Conservation (phyloP, 371 early-diverging fungal species). For the Mortierella sp. region DNA sequence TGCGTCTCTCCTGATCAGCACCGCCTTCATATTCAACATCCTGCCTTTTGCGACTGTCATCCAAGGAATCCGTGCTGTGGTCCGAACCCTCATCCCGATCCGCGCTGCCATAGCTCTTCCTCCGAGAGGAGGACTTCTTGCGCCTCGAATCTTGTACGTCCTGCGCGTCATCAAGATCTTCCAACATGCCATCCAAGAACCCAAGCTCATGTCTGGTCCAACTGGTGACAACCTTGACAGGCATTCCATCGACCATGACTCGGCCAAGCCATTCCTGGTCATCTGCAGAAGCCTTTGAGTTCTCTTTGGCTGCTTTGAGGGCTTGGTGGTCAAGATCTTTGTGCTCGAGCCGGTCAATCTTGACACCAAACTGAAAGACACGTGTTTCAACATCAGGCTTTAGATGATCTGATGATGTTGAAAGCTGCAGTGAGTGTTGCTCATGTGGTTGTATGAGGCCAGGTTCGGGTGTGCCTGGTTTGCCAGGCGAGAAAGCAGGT, state of each 20-base stretch:
- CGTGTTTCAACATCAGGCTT: conserved; percentile 34
- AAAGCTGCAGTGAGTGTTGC: background rate
- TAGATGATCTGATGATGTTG: background rate
- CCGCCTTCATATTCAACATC: conserved; percentile 6
- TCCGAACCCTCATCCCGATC: conserved; percentile 1
- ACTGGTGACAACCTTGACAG: conserved; percentile 23
- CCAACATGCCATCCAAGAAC: conserved; percentile 46
- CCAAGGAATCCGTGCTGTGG: background rate
- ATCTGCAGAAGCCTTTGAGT: background rate
- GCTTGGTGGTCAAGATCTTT: conserved; percentile 41
- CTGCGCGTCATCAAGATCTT: conserved; percentile 16
- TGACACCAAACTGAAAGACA: conserved; percentile 54
- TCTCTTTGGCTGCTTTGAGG: conserved; percentile 9
- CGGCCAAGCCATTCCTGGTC: conserved; percentile 51
- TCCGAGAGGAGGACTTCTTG: background rate
- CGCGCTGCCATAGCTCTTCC: background rate
- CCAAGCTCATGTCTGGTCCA: conserved; percentile 53
- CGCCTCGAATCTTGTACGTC: background rate
- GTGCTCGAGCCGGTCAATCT: conserved; percentile 51
- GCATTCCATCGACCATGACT: conserved; percentile 51
- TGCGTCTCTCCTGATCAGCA: conserved; percentile 4
- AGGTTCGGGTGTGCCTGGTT: background rate
- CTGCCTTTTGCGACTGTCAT: background rate
- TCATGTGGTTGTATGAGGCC: background rate
- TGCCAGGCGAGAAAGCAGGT: conserved; percentile 17